A percentile compares a stretch with the other conserved stretches of the same genome.
Evolutionary conservation across 208 protist genomes (phyloP).

Genomic region (Porcisia hertigi): DNA sequence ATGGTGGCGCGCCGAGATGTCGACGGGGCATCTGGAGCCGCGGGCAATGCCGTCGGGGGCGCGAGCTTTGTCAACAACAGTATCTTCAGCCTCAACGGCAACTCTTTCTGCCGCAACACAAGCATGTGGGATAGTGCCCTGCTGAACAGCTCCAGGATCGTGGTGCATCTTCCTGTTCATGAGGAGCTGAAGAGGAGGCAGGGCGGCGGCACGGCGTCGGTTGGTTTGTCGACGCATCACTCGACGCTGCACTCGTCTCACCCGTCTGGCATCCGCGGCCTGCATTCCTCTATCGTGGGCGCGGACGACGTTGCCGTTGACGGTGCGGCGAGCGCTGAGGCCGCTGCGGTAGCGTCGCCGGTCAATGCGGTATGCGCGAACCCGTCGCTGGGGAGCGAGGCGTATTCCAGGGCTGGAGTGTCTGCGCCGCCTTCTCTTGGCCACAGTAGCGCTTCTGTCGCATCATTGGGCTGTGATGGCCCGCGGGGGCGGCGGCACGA

Average conservation of each 20-base stretch:
- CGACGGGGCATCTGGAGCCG: not conserved
- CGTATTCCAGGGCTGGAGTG: not conserved
- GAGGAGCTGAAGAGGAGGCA: conserved; percentile 9
- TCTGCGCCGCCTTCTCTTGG: not conserved
- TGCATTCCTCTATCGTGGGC: conserved; percentile 2
- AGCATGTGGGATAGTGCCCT: conserved; percentile 22
- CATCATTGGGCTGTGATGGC: not conserved
- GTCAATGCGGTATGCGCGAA: not conserved
- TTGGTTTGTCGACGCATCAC: conserved; percentile 2
- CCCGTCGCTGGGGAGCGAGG: not conserved
- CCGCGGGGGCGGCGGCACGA: not conserved
- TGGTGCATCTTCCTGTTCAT: conserved; percentile 30
- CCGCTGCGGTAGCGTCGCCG: not conserved
- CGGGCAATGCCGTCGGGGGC: not conserved
- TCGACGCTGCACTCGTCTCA: conserved; percentile 12
- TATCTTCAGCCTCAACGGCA: conserved; percentile 20
- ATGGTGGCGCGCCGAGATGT: conserved; percentile 1
- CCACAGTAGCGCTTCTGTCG: not conserved
- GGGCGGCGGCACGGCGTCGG: conserved; percentile 3
- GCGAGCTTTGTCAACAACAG: conserved; percentile 21
- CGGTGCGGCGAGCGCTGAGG: not conserved
- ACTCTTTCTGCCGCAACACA: conserved; percentile 13
- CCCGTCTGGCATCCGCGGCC: not conserved
- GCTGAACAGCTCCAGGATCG: conserved; percentile 29
- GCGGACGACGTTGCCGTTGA: not conserved